phyloP scores from a whole-genome alignment of 768 basidiomycete genomes.

The Hygrocybe punicea region DNA sequence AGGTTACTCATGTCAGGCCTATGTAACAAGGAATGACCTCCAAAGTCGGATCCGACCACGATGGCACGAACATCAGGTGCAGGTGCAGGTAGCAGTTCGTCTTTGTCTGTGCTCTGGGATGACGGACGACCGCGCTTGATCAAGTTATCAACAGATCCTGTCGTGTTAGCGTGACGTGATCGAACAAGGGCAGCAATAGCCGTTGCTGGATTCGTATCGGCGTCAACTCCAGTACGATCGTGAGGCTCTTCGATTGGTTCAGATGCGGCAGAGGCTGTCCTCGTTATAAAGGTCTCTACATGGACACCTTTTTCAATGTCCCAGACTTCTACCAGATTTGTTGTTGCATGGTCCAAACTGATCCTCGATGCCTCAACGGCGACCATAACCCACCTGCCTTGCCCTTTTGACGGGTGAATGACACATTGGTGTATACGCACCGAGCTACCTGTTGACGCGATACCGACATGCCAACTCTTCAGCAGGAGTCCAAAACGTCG shows the following conservation, averaged over 20 bases:
- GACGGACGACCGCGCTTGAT: constrained; percentile 30
- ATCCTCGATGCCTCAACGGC: constrained; percentile 58
- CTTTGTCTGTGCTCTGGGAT: constrained; percentile 35
- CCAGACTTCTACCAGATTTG: constrained; percentile 80
- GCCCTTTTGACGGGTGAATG: constrained; percentile 83
- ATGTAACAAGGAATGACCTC: constrained; percentile 57
- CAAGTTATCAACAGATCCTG: constrained; percentile 18
- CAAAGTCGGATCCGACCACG: constrained; percentile 73
- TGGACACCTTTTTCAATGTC: constrained; percentile 79
- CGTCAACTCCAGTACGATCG: constrained; percentile 50
- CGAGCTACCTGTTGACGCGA: constrained; percentile 47
- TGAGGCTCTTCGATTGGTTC: constrained; percentile 54
- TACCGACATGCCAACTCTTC: constrained; percentile 80
- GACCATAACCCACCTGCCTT: constrained; percentile 88
- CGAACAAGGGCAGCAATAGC: constrained; percentile 83
- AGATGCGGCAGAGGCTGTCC: constrained; percentile 42
- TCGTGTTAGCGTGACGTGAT: constrained; percentile 44
- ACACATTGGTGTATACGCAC: constrained; percentile 69
- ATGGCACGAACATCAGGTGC: constrained; percentile 68
- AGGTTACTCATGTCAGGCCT: constrained; percentile 50
- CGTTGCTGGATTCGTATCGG: constrained; percentile 60
- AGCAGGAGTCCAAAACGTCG: constrained; percentile 87
- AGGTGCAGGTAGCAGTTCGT: constrained; percentile 43
- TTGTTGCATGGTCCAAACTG: constrained; percentile 40
- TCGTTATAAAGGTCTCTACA: constrained; percentile 75